Percentiles rank a stretch among this genome's conserved stretches.
Conservation (phyloP, 371 early-diverging fungal genomes). For the Basidiobolus meristosporus region DNA sequence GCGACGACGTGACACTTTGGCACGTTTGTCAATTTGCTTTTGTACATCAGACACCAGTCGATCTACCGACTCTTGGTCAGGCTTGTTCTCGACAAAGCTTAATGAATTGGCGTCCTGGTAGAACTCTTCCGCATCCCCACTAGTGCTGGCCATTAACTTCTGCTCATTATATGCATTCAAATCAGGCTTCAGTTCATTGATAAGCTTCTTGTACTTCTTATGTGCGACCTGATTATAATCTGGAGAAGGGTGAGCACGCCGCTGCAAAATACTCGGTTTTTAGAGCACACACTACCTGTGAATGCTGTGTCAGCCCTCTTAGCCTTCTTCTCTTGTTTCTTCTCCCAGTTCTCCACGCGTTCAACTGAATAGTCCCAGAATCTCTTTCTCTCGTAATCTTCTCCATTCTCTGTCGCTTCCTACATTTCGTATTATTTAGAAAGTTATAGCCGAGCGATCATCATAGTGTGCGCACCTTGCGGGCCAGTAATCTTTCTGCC, state of each 20-base stretch:
- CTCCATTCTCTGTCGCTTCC: conserved; percentile 44
- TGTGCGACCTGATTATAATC: conserved; percentile 73
- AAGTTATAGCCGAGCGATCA: neutral
- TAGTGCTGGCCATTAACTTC: conserved; percentile 17
- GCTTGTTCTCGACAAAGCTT: conserved; percentile 36
- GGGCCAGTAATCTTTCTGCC: conserved; percentile 41
- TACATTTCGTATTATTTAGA: conserved; percentile 8
- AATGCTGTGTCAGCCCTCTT: conserved; percentile 56
- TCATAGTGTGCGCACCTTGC: conserved; percentile 14
- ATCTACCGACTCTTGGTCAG: conserved; percentile 42
- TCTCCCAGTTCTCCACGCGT: conserved; percentile 70
- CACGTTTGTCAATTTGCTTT: conserved; percentile 50
- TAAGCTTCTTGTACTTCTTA: conserved; percentile 64
- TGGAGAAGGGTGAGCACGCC: conserved; percentile 3
- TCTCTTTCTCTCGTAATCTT: conserved; percentile 63
- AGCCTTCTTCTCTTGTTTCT: conserved; percentile 45
- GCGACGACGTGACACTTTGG: conserved; percentile 46
- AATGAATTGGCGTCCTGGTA: conserved; percentile 45
- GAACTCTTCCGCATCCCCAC: conserved; percentile 13
- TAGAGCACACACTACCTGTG: conserved; percentile 26
- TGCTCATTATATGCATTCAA: conserved; percentile 47
- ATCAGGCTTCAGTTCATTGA: conserved; percentile 68
- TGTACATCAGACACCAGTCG: conserved; percentile 49
- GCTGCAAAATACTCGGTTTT: neutral
- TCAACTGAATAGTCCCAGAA: conserved; percentile 75